These are phyloP conservation scores for Trichoderma brevicompactum DNA, from an alignment of 2,329 filamentous ascomycete species.

Conservation along the genomic window DNA sequence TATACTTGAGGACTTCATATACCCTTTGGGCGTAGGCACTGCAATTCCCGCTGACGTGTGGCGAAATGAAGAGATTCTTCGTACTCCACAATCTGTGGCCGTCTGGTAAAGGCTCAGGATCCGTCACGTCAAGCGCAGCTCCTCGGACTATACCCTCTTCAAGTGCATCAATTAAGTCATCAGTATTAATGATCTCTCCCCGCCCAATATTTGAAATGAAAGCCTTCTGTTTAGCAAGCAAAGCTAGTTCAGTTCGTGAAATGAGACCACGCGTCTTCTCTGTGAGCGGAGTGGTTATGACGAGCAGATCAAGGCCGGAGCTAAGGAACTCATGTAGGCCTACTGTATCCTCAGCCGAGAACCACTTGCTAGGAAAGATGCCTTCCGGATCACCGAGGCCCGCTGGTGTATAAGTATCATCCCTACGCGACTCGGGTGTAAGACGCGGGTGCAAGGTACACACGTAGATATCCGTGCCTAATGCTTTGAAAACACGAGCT, in stretches of 20 bases:
- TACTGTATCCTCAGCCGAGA: constrained; percentile 48
- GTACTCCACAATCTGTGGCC: constrained; percentile 71
- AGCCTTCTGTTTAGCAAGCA: constrained; percentile 52
- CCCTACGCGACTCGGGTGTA: constrained; percentile 66
- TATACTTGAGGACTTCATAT: constrained; percentile 49
- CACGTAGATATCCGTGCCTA: constrained; percentile 75
- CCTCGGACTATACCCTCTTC: constrained; percentile 54
- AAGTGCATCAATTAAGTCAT: constrained; percentile 66
- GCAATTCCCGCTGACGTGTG: constrained; percentile 53
- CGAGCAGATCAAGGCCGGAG: constrained; percentile 56
- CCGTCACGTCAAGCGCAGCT: constrained; percentile 77
- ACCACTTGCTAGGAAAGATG: constrained; percentile 56
- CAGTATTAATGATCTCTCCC: constrained; percentile 54
- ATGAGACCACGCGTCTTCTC: constrained; percentile 55
- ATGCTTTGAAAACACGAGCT: constrained; percentile 61
- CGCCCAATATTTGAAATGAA: constrained; percentile 75
- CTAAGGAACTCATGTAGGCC: constrained; percentile 56
- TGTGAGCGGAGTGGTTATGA: constrained; percentile 58
- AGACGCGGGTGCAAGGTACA: constrained; percentile 73
- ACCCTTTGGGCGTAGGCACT: constrained; percentile 47
- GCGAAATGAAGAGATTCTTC: constrained; percentile 68
- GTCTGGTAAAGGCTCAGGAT: constrained; percentile 74
- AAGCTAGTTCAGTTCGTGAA: constrained; percentile 52
- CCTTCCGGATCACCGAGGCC: constrained; percentile 63
- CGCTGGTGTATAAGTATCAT: constrained; percentile 69